phyloP scores from a whole-genome alignment of 192 early-diverging fungal genomes.

The Kickxella alabastrina region DNA sequence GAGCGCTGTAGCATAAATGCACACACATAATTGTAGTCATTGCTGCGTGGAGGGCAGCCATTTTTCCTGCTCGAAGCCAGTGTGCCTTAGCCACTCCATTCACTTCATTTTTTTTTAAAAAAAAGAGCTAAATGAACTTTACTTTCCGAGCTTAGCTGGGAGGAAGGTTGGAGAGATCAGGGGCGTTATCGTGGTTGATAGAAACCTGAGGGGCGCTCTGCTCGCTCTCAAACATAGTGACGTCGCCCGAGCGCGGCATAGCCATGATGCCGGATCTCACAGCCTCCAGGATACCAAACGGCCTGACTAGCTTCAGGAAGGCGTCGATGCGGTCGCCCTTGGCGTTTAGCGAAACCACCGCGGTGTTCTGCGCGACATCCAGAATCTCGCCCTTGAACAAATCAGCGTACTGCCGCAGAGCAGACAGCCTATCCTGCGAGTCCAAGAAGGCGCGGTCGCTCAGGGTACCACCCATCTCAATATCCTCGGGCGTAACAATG shows the following conservation, averaged over 20 bases:
- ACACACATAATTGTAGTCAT: too few species aligned
- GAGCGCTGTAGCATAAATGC: not conserved
- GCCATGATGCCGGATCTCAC: conserved; percentile 95
- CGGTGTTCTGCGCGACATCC: conserved; percentile 79
- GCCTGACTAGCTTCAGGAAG: conserved; percentile 88
- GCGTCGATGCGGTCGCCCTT: conserved; percentile 85
- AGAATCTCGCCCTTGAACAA: conserved; percentile 85
- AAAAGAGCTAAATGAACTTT: too few species aligned
- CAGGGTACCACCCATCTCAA: conserved; percentile 12
- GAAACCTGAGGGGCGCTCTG: conserved; percentile 62
- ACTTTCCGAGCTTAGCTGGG: conserved; percentile 76
- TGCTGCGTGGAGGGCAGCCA: too few species aligned
- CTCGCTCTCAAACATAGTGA: conserved; percentile 69
- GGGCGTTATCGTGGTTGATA: conserved; percentile 56
- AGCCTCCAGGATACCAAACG: conserved; percentile 93
- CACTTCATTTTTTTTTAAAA: too few species aligned
- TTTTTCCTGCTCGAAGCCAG: too few species aligned
- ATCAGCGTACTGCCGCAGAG: conserved; percentile 75
- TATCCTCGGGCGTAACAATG: conserved; percentile 53
- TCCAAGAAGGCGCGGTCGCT: conserved; percentile 49
- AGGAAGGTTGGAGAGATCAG: conserved; percentile 78
- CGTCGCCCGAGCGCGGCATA: conserved; percentile 87
- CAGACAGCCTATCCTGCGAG: conserved; percentile 65
- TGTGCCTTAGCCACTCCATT: too few species aligned
- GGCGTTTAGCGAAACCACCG: conserved; percentile 84